A percentile compares a stretch with the other conserved stretches of the same genome.
Conservation (phyloP, 2,329 filamentous ascomycete species). For the Fusarium pseudocircinatum region DNA sequence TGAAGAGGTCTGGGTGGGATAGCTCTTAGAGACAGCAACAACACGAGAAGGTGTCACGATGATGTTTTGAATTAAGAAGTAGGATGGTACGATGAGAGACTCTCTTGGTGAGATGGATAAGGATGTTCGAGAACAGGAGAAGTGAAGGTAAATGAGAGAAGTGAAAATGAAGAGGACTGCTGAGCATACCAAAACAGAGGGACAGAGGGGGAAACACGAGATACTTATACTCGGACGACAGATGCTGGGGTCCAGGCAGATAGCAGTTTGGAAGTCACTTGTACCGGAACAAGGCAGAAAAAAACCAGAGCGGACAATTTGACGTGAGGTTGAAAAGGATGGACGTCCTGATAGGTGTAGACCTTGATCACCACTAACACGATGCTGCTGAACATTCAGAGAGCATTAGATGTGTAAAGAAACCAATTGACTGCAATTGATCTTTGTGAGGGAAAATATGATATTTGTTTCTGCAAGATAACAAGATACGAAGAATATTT, state of each 20-base stretch:
- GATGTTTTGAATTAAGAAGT: not conserved
- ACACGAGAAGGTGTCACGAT: not conserved
- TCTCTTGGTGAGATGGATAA: not conserved
- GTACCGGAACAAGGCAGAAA: constrained; percentile 13
- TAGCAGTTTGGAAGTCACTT: constrained; percentile 6
- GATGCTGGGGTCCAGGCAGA: constrained; percentile 1
- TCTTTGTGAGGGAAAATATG: fast-evolving
- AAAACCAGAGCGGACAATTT: not conserved
- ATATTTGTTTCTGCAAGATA: too few species aligned
- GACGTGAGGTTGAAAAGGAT: not conserved
- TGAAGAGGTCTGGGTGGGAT: not conserved
- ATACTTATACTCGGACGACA: constrained; percentile 40
- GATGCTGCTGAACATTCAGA: not conserved
- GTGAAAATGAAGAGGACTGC: not conserved
- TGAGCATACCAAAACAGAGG: constrained; percentile 16
- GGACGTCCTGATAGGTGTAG: not conserved
- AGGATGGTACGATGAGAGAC: not conserved
- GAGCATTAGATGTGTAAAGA: not conserved
- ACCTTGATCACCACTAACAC: not conserved
- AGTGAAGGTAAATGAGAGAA: not conserved
- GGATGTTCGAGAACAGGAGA: not conserved
- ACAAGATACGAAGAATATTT: not conserved
- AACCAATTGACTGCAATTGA: not conserved
- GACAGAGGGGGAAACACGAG: constrained; percentile 20
- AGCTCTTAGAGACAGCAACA: not conserved